Percentiles rank a stretch among this genome's conserved stretches.
Conservation (phyloP, 2,329 filamentous ascomycete species). For the Pleomassaria siparia region DNA sequence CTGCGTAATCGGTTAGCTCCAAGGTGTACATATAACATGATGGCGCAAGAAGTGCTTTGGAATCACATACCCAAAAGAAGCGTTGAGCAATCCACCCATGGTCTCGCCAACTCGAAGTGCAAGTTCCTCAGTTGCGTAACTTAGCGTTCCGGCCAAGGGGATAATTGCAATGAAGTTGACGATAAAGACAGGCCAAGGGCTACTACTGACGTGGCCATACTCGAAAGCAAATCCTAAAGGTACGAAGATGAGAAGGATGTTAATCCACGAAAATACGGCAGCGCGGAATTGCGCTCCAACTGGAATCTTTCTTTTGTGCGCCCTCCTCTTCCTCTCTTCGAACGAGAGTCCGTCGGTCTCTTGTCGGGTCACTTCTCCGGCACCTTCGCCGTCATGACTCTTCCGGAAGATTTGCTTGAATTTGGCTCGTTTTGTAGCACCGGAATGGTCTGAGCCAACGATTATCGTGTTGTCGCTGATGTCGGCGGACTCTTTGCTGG, state of each 20-base stretch:
- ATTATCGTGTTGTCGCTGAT: slow-evolving; percentile 27
- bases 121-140: slow-evolving; percentile 88
- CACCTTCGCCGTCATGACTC: slow-evolving; percentile 20
- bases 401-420: slow-evolving; percentile 38
- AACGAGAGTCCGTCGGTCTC: slow-evolving; percentile 27
- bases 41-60: neutral
- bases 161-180: slow-evolving; percentile 95
- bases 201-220: slow-evolving; percentile 58
- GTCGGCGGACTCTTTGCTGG: slow-evolving; percentile 18
- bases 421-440: slow-evolving; percentile 15
- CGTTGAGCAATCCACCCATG: slow-evolving; percentile 84
- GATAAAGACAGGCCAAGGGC: slow-evolving; percentile 62
- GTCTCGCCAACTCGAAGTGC: slow-evolving; percentile 77
- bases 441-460: slow-evolving; percentile 8
- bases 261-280: slow-evolving; percentile 84
- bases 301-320: slow-evolving; percentile 38
- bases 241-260: slow-evolving; percentile 75
- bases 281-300: slow-evolving; percentile 63
- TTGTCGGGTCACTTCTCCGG: slow-evolving; percentile 15
- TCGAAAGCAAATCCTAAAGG: slow-evolving; percentile 76
- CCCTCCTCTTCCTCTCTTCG: slow-evolving; percentile 35
- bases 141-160: slow-evolving; percentile 81
- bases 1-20: slow-evolving; percentile 42
- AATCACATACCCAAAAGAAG: slow-evolving; percentile 72
- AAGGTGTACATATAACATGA: slow-evolving; percentile 9